Evolutionary conservation across 306 rosid species (phyloP).

Genomic region (Astragalus membranaceus): DNA sequence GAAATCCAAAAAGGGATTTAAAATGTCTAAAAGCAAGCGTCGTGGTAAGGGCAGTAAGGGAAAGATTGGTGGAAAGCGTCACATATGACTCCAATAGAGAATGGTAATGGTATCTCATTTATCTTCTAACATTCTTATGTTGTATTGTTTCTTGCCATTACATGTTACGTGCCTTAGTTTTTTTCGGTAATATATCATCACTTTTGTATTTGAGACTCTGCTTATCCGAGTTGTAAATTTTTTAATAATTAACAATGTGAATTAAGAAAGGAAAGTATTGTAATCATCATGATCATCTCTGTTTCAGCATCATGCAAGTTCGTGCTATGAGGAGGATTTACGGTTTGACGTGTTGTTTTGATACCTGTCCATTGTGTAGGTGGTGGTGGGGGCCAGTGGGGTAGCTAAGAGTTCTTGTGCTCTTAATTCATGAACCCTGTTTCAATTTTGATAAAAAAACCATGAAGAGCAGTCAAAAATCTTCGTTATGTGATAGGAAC

Average conservation of each 20-base stretch:
- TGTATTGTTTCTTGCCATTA: not conserved
- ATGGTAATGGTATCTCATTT: constrained; percentile 15
- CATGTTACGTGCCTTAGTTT: not conserved
- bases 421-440: constrained; percentile 1
- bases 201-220: not conserved
- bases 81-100: constrained; percentile 38
- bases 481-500: not conserved
- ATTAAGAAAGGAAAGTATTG: not conserved
- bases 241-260: not conserved
- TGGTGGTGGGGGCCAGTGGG: not conserved
- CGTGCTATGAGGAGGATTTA: not conserved
- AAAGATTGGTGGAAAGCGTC: constrained; percentile 43
- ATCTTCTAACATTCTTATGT: not conserved
- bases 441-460: not conserved
- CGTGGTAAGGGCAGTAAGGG: constrained; percentile 73
- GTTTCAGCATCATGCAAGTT: not conserved
- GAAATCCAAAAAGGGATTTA: constrained; percentile 58
- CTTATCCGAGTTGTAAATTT: not conserved
- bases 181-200: not conserved
- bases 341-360: not conserved
- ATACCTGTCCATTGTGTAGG: constrained; percentile 22
- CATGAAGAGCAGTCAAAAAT: not conserved
- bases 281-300: not conserved
- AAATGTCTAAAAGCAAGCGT: constrained; percentile 66
- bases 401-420: not conserved